Base-by-base conservation (phyloP, 441 rosid genomes). In the Macaranga tanarius region DNA sequence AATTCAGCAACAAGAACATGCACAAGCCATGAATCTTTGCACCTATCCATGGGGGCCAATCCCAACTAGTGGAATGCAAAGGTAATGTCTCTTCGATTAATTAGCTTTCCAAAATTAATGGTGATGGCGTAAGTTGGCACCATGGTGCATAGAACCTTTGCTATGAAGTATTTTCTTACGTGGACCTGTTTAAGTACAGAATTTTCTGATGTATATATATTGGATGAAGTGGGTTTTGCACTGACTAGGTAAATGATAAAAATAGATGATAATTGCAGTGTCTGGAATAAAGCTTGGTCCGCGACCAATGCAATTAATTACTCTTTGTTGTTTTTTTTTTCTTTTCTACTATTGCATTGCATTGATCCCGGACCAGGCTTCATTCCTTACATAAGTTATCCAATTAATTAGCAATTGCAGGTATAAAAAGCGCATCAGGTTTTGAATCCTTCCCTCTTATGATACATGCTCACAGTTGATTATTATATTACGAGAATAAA, bases 351-450 rank as follows among this genome's bases (percentile, higher is more conserved):
- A 10, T 26, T 59, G 72, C 69, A 28, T 60, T 71, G 73, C 69
- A 2, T 52, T 52, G 56, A 52, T 73, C 61, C 77, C 67, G 77
- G 77, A 77, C 80, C 70, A 69, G 51, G 70, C 80, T 77, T 73
- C 80, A 73, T 73, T 77, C 80, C 77, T 25, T 25, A 47, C 77
- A 58, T 77, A 69, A 45, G 65, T 73, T 73, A 63, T 77, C 71
- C 23, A 58, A 28, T 55, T 45, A 45, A 47, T 19, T 19, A 31
- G 45, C 45, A 40, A 28, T 28, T 28, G 0, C 2, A 40, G 44
- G 9, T 42, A 42, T 42, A 10, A 7, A 42, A 42, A 42, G 11
- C 45, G 42, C 42, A 7, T 31, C 4, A 31, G 38, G 38, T 31
- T 31, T 31, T 31, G 5, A 31, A 31, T 31, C 38, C 5, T 31